Evolutionary conservation across 129 eudicot species (phyloP).

Genomic region (Kitagawia praeruptora): DNA sequence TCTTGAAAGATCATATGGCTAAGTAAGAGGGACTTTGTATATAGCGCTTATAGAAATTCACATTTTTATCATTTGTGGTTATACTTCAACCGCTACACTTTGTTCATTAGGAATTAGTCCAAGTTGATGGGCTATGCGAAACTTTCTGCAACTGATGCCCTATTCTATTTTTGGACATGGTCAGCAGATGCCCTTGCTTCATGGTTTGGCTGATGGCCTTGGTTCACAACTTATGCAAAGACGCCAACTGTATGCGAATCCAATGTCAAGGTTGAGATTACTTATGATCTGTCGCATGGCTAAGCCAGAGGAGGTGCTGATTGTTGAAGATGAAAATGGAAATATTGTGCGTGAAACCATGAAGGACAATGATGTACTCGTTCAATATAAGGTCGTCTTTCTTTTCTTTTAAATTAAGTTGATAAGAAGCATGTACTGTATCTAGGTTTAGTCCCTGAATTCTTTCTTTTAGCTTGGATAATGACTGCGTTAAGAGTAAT

Average conservation of each 20-base stretch:
- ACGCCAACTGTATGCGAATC: constrained; percentile 69
- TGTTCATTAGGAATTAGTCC: not conserved
- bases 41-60: not conserved
- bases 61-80: not conserved
- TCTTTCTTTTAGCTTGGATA: not conserved
- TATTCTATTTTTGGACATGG: constrained; percentile 13
- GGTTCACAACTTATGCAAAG: constrained; percentile 75
- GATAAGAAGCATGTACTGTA: not conserved
- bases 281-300: constrained; percentile 98
- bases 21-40: not conserved
- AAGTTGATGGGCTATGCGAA: not conserved
- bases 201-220: constrained; percentile 62
- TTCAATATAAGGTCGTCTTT: constrained; percentile 77
- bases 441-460: not conserved
- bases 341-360: constrained; percentile 98
- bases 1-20: not conserved
- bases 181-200: constrained; percentile 55
- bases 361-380: constrained; percentile 98
- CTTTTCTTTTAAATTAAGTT: not conserved
- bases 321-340: constrained; percentile 99
- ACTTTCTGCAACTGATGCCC: constrained; percentile 1
- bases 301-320: constrained; percentile 96
- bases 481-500: not conserved
- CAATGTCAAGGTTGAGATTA: constrained; percentile 80
- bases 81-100: not conserved